Evolutionary conservation across 306 rosid genomes (phyloP).

Genomic region (Myrica gale): DNA sequence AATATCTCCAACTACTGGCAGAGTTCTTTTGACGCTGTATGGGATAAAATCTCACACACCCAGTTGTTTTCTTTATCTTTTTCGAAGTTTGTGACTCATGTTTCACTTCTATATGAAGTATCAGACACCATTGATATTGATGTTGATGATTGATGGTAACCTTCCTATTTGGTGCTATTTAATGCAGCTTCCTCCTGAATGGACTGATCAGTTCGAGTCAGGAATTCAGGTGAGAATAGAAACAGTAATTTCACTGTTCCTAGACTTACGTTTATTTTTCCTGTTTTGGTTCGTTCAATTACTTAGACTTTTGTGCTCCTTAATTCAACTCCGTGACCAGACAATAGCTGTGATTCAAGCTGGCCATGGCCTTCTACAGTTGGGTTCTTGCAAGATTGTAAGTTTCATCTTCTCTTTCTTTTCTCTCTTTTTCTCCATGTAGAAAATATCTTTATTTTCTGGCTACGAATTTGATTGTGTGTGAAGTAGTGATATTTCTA

Average conservation of each 20-base stretch:
- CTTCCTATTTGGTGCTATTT: conserved; percentile 40
- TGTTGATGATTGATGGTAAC: conserved; percentile 38
- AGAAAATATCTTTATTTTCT: too few relatives aligned
- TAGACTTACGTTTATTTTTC: conserved; percentile 14
- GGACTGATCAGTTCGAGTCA: conserved; percentile 98
- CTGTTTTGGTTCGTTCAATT: not conserved
- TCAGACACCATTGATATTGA: not conserved
- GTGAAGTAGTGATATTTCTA: not conserved
- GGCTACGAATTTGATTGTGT: not conserved
- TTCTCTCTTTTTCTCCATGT: not conserved
- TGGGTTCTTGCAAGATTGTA: conserved; percentile 98
- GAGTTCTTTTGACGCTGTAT: conserved; percentile 98
- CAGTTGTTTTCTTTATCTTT: not conserved
- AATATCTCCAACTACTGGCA: conserved; percentile 99
- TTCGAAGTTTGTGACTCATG: conserved; percentile 10
- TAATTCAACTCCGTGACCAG: conserved; percentile 39
- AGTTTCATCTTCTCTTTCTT: conserved; percentile 30
- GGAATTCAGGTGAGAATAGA: conserved; percentile 86
- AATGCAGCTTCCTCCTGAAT: conserved; percentile 97
- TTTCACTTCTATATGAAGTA: not conserved
- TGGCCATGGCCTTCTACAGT: conserved; percentile 98
- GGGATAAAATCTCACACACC: conserved; percentile 15
- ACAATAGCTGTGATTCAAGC: conserved; percentile 99
- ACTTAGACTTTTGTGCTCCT: conserved; percentile 14
- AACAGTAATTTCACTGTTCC: conserved; percentile 22